Evolutionary conservation across 73 alveolate species (phyloP).

Genomic region (Uronychia binucleata): DNA sequence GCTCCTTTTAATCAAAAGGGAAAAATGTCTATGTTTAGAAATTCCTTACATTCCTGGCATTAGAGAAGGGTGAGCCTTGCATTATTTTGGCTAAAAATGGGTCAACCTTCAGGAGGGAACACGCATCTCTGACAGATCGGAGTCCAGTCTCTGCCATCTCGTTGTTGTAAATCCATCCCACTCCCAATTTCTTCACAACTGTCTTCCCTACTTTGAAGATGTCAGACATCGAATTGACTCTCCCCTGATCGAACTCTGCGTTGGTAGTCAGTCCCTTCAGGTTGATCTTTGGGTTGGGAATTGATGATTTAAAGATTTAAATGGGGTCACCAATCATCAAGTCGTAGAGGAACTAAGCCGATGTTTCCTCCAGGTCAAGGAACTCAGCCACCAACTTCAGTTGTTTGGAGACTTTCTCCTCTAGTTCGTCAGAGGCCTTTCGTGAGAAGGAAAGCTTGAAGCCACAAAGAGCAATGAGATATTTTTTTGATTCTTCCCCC

Average conservation of each 20-base stretch:
- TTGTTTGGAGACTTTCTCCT: neutral
- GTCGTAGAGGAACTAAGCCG: slow-evolving; percentile 2
- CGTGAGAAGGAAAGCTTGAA: neutral
- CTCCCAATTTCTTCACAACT: slow-evolving; percentile 5
- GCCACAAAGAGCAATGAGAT: neutral
- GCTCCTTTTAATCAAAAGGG: neutral
- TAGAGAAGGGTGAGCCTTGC: neutral
- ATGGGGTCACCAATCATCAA: slow-evolving; percentile 18
- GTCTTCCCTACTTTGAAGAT: neutral
- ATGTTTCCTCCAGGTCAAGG: slow-evolving; percentile 6
- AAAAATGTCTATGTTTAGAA: no score
- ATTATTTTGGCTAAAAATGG: neutral
- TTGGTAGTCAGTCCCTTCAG: neutral
- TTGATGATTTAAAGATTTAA: slow-evolving; percentile 10
- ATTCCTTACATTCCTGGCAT: neutral
- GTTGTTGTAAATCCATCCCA: slow-evolving; percentile 17
- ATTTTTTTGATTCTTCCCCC: neutral
- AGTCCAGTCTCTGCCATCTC: neutral
- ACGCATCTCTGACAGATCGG: neutral
- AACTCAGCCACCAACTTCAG: slow-evolving; percentile 7
- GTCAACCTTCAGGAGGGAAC: neutral
- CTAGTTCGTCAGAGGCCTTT: neutral
- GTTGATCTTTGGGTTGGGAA: slow-evolving; percentile 1
- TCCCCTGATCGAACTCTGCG: slow-evolving; percentile 17
- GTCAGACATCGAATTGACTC: slow-evolving; percentile 7